These are phyloP conservation scores for Dothidotthia symphoricarpi DNA, from an alignment of 2,329 filamentous ascomycete genomes.

Conservation along the genomic window DNA sequence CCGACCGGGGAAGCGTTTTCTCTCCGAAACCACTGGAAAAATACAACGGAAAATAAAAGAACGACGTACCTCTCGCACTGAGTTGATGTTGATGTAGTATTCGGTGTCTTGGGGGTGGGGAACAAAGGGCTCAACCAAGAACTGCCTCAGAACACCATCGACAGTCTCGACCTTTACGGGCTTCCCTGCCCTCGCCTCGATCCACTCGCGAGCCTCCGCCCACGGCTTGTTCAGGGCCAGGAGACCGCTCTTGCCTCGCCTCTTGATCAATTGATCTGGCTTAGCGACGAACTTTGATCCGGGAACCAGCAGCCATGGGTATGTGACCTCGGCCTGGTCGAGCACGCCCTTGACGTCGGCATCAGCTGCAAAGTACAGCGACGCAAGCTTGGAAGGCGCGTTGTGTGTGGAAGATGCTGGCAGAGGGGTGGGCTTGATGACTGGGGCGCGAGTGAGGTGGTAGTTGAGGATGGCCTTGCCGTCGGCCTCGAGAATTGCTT, in stretches of 20 bases:
- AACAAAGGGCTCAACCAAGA: conserved; percentile 97
- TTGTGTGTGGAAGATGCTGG: conserved; percentile 84
- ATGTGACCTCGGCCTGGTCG: conserved; percentile 92
- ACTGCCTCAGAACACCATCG: conserved; percentile 84
- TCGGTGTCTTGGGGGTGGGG: conserved; percentile 93
- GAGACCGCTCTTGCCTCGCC: conserved; percentile 97
- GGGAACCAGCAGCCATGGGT: conserved; percentile 85
- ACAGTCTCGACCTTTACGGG: conserved; percentile 89
- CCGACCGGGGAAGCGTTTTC: conserved; percentile 1
- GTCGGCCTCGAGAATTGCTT: conserved; percentile 97
- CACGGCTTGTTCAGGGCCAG: conserved; percentile 96
- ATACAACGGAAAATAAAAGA: conserved; percentile 17
- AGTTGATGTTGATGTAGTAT: conserved; percentile 99
- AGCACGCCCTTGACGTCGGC: conserved; percentile 79
- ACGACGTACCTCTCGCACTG: conserved; percentile 90
- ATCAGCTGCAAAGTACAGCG: conserved; percentile 89
- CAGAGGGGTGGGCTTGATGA: conserved; percentile 97
- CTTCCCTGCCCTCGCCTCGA: conserved; percentile 89
- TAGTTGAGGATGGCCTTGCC: conserved; percentile 99
- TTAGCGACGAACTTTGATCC: conserved; percentile 96
- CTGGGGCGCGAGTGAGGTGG: conserved; percentile 94
- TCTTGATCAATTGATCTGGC: conserved; percentile 99
- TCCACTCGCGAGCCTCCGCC: conserved; percentile 90
- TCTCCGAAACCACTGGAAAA: conserved; percentile 3
- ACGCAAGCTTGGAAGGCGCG: conserved; percentile 83